Evolutionary conservation across 2,329 filamentous ascomycete genomes (phyloP).

Genomic region (Ophiostoma triangulosporum): DNA sequence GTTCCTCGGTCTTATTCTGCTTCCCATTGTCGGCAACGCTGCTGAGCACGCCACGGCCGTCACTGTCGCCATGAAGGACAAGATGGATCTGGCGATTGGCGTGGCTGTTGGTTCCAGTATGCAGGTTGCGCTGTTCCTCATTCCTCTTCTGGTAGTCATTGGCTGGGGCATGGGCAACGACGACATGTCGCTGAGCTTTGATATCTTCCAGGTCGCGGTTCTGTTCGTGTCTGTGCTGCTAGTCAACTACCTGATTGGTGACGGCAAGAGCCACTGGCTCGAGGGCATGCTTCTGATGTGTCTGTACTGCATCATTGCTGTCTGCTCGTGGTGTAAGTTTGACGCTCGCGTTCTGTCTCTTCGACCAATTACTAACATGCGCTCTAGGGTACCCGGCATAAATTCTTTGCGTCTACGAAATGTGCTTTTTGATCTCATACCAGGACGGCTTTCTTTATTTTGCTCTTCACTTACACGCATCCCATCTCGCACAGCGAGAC

Average conservation of each 20-base stretch:
- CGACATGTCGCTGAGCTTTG: conserved; percentile 72
- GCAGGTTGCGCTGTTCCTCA: conserved; percentile 68
- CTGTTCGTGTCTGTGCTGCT: conserved; percentile 74
- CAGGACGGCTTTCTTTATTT: not conserved
- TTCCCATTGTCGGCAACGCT: conserved; percentile 68
- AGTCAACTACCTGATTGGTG: conserved; percentile 74
- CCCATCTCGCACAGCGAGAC: not conserved
- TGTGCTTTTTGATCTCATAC: not conserved
- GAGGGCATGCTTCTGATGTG: conserved; percentile 66
- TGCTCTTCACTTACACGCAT: not conserved
- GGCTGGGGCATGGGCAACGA: conserved; percentile 62
- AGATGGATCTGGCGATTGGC: conserved; percentile 73
- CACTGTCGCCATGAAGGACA: conserved; percentile 68
- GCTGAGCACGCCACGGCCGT: conserved; percentile 72
- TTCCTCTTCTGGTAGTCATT: conserved; percentile 61
- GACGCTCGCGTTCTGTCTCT: not conserved
- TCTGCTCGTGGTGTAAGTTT: conserved; percentile 43
- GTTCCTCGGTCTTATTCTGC: conserved; percentile 62
- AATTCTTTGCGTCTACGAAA: too few species aligned
- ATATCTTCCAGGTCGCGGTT: conserved; percentile 77
- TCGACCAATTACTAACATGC: not conserved
- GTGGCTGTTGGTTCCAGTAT: conserved; percentile 70
- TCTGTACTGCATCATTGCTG: conserved; percentile 66
- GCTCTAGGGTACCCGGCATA: conserved; percentile 10
- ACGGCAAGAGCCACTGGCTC: conserved; percentile 72